Evolutionary conservation across 2,329 filamentous ascomycete genomes (phyloP), one percentile per base, ranked within the genome.

Genomic region (Clarireedia hainanense): DNA sequence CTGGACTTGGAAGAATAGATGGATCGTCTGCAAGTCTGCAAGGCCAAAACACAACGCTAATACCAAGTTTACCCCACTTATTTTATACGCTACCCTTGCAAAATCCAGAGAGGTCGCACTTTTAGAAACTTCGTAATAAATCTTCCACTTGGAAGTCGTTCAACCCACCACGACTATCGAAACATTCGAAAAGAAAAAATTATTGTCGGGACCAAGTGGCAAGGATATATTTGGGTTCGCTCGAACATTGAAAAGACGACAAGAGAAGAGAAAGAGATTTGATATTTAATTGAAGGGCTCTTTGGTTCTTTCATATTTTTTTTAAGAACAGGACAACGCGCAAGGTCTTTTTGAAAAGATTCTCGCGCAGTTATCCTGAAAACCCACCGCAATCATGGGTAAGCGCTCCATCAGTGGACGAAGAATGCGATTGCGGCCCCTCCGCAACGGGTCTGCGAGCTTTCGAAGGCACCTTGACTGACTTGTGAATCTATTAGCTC

Each of bases 401-500:
- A 73, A 71, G 78, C 47, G 67, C 58, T 53, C 57, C 59, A 56
- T 30, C 49, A 60, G 52, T 51, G 53, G 48, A 56, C 57, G 55
- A 46, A 34, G 47, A 50, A 26, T 34, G 46, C 40, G 43, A 47
- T 14, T 39, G 43, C 17, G 30, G 23, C 17, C n/a, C 46, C 34
- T 36, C 47, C 30, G 23, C 23, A 52, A 37, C 50, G 24, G 42
- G 23, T 47, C 27, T n/a, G 30, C 2, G 26, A 30, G 27, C 2
- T 30, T 27, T 55, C 39, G 49, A 50, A 27, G 45, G 24, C 26
- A 14, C 37, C 17, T 17, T 52, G 14, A 71, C 80, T 83, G 67
- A 83, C 72, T 64, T 59, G 60, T 57, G 60, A 65, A 59, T 59
- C 52, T 23, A 71, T 59, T 70, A 95, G 91, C 88, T 81, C 92